These are phyloP conservation scores for Drechslera avenae DNA, from an alignment of 2,329 filamentous ascomycete genomes.

Conservation along the genomic window DNA sequence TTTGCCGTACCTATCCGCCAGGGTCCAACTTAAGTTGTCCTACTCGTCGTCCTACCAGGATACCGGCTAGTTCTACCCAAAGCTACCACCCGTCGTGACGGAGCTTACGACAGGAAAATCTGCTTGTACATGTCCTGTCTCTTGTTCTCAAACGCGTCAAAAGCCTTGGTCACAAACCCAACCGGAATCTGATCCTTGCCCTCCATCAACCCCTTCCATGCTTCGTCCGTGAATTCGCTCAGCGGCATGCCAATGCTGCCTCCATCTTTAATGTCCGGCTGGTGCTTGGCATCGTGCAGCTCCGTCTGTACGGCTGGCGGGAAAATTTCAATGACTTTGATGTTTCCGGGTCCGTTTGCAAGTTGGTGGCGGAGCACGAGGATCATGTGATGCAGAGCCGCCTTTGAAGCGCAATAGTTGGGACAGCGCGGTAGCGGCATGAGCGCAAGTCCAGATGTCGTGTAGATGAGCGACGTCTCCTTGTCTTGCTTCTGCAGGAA, in stretches of 20 bases:
- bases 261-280: conserved; percentile 59
- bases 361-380: conserved; percentile 59
- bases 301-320: conserved; percentile 64
- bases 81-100: too few species aligned
- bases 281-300: conserved; percentile 60
- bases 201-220: conserved; percentile 53
- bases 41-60: too few species aligned
- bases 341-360: conserved; percentile 50
- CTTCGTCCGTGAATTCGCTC: conserved; percentile 57
- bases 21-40: too few species aligned
- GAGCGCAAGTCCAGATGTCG: conserved; percentile 58
- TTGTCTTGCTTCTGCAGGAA: conserved; percentile 54
- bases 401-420: conserved; percentile 63
- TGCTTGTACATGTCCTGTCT: conserved; percentile 50
- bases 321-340: conserved; percentile 62
- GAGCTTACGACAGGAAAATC: conserved; percentile 14
- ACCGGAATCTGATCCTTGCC: conserved; percentile 61
- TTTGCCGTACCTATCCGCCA: too few species aligned
- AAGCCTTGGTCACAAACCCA: conserved; percentile 50
- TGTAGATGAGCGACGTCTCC: conserved; percentile 53
- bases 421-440: conserved; percentile 55
- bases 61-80: too few species aligned
- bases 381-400: conserved; percentile 61
- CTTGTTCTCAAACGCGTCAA: conserved; percentile 55
- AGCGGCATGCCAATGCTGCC: conserved; percentile 60